Conservation (phyloP, 345 rosid genomes). For the Citrus mangshanensis region DNA sequence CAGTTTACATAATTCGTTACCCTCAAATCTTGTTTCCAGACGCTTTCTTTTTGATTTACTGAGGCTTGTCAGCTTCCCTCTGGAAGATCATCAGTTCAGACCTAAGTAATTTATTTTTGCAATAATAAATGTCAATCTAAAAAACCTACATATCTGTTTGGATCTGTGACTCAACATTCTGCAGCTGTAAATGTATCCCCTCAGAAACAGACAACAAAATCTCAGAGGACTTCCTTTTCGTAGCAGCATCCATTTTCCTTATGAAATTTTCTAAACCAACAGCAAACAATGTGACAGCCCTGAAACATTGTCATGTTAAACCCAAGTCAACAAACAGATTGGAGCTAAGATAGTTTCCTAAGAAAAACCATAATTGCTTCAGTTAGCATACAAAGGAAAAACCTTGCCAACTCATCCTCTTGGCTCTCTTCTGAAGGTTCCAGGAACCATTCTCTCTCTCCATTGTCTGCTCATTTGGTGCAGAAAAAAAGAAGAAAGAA, state of each 20-base stretch:
- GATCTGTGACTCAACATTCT: conserved; percentile 63
- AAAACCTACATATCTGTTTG: conserved; percentile 64
- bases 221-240: conserved; percentile 66
- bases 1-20: conserved; percentile 25
- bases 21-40: conserved; percentile 73
- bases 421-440: conserved; percentile 46
- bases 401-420: conserved; percentile 81
- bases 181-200: conserved; percentile 59
- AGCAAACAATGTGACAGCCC: conserved; percentile 66
- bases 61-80: conserved; percentile 56
- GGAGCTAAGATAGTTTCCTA: background rate
- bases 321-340: conserved; percentile 16
- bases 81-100: conserved; percentile 34
- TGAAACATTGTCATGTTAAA: conserved; percentile 38
- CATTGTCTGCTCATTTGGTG: conserved; percentile 36
- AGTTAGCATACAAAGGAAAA: conserved; percentile 18
- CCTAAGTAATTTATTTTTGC: conserved; percentile 12
- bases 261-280: conserved; percentile 64
- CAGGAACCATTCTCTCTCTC: conserved; percentile 42
- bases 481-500: conserved; percentile 12
- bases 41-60: conserved; percentile 72
- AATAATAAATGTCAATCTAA: conserved; percentile 10
- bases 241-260: conserved; percentile 60
- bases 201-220: conserved; percentile 71
- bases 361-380: background rate